Conservation (phyloP, 257 asterid species). For the Ajuga chamaepitys region DNA sequence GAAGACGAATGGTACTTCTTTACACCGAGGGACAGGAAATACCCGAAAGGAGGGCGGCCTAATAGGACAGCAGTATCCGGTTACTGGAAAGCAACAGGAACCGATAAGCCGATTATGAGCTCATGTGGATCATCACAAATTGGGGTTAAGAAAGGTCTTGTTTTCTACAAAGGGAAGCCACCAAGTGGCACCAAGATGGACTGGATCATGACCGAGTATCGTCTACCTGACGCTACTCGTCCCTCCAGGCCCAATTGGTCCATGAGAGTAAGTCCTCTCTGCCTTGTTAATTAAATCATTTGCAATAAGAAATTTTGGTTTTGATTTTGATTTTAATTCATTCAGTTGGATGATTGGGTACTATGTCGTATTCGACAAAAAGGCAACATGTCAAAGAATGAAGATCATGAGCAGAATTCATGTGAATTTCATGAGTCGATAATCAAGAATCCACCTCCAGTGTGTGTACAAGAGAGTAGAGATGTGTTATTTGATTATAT, state of each 20-base stretch:
- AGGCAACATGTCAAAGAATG: constrained; percentile 78
- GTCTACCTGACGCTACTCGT: constrained; percentile 33
- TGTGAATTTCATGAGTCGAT: too few species aligned
- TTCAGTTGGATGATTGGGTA: constrained; percentile 71
- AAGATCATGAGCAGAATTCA: constrained; percentile 10
- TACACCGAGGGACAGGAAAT: constrained; percentile 61
- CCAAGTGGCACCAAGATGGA: constrained; percentile 41
- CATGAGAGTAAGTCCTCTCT: constrained; percentile 49
- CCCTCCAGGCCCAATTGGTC: constrained; percentile 41
- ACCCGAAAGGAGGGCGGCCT: constrained; percentile 64
- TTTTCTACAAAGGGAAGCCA: constrained; percentile 57
- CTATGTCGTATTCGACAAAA: constrained; percentile 48
- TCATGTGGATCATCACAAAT: constrained; percentile 38
- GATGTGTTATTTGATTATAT: constrained; percentile 30
- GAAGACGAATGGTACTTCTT: constrained; percentile 61
- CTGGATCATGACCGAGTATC: constrained; percentile 64
- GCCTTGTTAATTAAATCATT: neutral
- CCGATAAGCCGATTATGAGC: constrained; percentile 38
- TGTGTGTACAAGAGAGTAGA: neutral
- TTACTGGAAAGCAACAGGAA: constrained; percentile 68
- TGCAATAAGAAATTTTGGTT: neutral
- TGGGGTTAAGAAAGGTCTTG: constrained; percentile 51
- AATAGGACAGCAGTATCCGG: constrained; percentile 48
- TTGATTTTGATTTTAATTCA: neutral
- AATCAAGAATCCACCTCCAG: constrained; percentile 15